Base-by-base conservation (phyloP, 768 basidiomycete species). In the Rhodotorula paludigena region DNA sequence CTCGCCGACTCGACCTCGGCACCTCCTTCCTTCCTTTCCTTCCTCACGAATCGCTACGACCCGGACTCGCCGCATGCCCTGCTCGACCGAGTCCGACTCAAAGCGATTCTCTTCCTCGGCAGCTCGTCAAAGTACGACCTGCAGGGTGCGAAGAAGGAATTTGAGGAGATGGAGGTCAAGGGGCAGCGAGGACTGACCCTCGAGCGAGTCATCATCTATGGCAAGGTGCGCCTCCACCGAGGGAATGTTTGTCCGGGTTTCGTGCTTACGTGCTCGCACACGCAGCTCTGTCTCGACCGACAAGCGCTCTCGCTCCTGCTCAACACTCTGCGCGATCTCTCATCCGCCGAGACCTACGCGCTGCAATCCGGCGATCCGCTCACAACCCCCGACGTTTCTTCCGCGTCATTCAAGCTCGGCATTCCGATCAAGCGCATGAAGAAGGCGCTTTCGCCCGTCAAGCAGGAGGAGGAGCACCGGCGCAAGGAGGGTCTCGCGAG, bases 201-300 rank as follows among this genome's bases (percentile, higher is more conserved):
- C 15, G 64, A 69, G 54, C 38, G 71, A 1, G 58, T 49, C 2
- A 35, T 73, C 28, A 67, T 69, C 1, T 69, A 73, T 32, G 68
- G 64, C 32, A 69, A 66, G 53, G 66, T 68, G 28, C 47, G 64
- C 28, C 6, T 36, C 38, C 12, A 10, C 25, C n/a, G 20, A 36
- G 15, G 30, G 3, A 21, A 42, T 20, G 11, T 42, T 42, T 42
- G 41, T 42, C 41, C 12, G 12, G 11, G 41, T 42, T 42, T 11
- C 30, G 32, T 20, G 10, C 49, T 20, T 9, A 18, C 32, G 5
- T 33, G 20, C 41, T 47, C 35, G 10, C 23, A 18, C 0, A 14
- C 48, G 52, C 54, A 73, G 71, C 62, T 73, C 21, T 52, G 49
- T 25, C 64, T 73, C 16, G 71, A 73, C 55, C 60, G 71, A 1